These are phyloP conservation scores for Cryptococcus deneoformans DNA, from an alignment of 1,284 basidiomycete genomes.

Conservation along the genomic window DNA sequence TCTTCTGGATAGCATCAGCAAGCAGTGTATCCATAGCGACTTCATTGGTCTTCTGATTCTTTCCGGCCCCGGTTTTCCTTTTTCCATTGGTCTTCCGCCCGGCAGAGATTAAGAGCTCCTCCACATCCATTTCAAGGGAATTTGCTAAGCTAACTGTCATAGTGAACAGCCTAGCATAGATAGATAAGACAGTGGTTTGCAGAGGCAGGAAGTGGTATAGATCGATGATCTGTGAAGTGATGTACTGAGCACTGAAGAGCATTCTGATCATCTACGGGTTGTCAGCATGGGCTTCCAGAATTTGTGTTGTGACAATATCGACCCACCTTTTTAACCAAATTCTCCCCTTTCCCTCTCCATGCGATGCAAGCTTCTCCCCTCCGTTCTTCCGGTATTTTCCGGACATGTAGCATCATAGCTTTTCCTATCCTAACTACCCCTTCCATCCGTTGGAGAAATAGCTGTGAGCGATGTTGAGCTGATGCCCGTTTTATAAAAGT, in stretches of 20 bases:
- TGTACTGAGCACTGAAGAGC: conserved; percentile 41
- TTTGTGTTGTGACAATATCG: neutral
- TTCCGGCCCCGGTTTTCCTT: no score
- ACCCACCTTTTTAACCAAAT: conserved; percentile 7
- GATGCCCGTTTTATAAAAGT: conserved; percentile 17
- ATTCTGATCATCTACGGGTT: conserved; percentile 5
- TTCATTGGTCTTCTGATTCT: neutral
- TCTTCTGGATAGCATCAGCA: neutral
- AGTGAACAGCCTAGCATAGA: conserved; percentile 33
- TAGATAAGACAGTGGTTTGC: conserved; percentile 28
- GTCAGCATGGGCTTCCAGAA: neutral
- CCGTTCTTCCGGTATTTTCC: neutral
- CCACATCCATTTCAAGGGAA: conserved; percentile 4
- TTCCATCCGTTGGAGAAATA: conserved; percentile 22
- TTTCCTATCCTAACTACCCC: conserved; percentile 19
- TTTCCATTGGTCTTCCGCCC: neutral
- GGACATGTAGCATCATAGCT: conserved; percentile 2
- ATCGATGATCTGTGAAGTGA: conserved; percentile 49
- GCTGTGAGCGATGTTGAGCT: conserved; percentile 30
- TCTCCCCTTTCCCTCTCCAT: conserved; percentile 1
- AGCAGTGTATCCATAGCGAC: neutral
- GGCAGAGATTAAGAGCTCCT: neutral
- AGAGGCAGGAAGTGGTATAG: conserved; percentile 36
- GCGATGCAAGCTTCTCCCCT: neutral
- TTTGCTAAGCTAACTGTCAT: conserved; percentile 16